Evolutionary conservation across 2,329 filamentous ascomycete genomes (phyloP).

Genomic region (Aspergillus floridensis): DNA sequence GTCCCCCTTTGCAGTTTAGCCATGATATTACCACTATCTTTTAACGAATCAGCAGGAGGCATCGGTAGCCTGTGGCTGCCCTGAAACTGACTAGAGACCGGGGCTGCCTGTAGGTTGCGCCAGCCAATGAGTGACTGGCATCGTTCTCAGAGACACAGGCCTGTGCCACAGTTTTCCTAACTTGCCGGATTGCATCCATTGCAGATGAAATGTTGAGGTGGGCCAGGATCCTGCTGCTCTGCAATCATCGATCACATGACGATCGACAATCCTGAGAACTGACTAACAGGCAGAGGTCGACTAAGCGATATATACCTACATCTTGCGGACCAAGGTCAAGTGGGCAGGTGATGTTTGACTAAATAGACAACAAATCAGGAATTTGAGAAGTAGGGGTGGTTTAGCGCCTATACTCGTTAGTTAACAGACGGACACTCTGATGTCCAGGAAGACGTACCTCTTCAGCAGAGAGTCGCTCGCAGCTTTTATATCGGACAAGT

Average conservation of each 20-base stretch:
- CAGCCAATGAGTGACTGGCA: neutral
- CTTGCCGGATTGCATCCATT: neutral
- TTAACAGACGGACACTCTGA: neutral
- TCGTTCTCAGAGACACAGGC: neutral
- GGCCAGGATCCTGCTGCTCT: neutral
- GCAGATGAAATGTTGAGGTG: neutral
- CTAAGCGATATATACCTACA: neutral
- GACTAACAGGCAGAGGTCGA: neutral
- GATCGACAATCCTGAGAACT: neutral
- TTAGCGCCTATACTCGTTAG: conserved; percentile 31
- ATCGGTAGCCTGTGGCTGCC: neutral
- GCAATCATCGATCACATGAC: neutral
- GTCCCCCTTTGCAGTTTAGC: neutral
- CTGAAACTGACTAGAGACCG: neutral
- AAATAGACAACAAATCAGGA: neutral
- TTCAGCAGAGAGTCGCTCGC: conserved; percentile 63
- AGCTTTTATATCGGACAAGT: conserved; percentile 71
- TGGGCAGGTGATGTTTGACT: neutral
- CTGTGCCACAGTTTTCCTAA: neutral
- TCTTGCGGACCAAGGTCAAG: neutral
- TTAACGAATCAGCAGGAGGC: neutral
- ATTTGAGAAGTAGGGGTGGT: conserved; percentile 38
- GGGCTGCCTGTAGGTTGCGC: neutral
- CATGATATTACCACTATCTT: neutral
- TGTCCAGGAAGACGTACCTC: conserved; percentile 46